These are phyloP conservation scores for Pythium rhizo-oryzae DNA, from an alignment of 352 stramenopile species.

Conservation along the genomic window DNA sequence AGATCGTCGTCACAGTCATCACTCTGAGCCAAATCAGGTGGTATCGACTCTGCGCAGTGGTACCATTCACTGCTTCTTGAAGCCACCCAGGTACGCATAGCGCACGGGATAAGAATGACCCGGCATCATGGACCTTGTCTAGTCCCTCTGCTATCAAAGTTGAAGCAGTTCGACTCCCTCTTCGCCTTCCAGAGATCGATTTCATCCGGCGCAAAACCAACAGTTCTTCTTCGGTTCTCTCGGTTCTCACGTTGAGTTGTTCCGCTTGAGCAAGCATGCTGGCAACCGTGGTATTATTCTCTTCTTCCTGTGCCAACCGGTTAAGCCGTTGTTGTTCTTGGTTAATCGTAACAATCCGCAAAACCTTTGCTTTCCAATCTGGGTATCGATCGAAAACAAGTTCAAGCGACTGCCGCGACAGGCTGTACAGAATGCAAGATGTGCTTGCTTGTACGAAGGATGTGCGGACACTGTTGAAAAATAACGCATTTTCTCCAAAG, in stretches of 20 bases:
- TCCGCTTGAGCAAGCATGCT: conserved; percentile 40
- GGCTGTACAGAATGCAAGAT: conserved; percentile 71
- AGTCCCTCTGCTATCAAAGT: neutral
- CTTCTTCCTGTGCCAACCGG: conserved; percentile 36
- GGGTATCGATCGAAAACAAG: conserved; percentile 72
- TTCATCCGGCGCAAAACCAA: conserved; percentile 39
- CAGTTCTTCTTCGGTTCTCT: conserved; percentile 44
- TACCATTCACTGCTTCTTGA: conserved; percentile 30
- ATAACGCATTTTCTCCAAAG: conserved; percentile 73
- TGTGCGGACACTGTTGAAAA: conserved; percentile 62
- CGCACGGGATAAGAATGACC: neutral
- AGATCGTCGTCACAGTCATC: conserved; percentile 39
- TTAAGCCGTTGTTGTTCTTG: conserved; percentile 55
- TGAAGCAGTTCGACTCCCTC: conserved; percentile 15
- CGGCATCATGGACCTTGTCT: conserved; percentile 9
- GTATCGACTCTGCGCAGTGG: conserved; percentile 43
- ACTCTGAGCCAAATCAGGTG: conserved; percentile 60
- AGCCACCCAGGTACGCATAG: conserved; percentile 3
- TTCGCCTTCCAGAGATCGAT: conserved; percentile 16
- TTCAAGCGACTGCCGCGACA: conserved; percentile 68
- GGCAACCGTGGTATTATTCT: conserved; percentile 35
- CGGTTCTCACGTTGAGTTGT: conserved; percentile 35
- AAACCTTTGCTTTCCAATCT: conserved; percentile 70
- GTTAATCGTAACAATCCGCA: conserved; percentile 63
- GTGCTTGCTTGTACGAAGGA: conserved; percentile 58